phyloP scores from a whole-genome alignment of 345 rosid species.

The Populus euphratica region DNA sequence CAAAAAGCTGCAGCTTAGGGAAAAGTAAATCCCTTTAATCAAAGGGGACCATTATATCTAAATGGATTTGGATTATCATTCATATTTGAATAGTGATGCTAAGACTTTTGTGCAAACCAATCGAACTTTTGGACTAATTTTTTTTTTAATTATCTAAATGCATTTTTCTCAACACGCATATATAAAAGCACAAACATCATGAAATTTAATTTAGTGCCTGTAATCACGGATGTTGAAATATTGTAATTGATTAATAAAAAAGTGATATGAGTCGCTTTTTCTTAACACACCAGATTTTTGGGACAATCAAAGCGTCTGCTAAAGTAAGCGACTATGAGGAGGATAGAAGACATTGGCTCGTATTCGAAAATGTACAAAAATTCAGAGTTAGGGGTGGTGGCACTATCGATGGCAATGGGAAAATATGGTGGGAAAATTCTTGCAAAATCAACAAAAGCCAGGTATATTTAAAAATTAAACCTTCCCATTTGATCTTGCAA shows the following conservation, averaged over 20 bases:
- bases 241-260: too few relatives aligned
- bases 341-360: slow-evolving; percentile 54
- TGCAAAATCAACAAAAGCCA: slow-evolving; percentile 71
- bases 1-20: too few relatives aligned
- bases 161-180: too few relatives aligned
- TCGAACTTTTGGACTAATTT: too few relatives aligned
- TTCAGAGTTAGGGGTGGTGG: slow-evolving; percentile 84
- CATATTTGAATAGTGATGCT: too few relatives aligned
- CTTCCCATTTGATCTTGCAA: not conserved
- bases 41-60: too few relatives aligned
- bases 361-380: slow-evolving; percentile 44
- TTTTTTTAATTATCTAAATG: too few relatives aligned
- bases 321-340: slow-evolving; percentile 45
- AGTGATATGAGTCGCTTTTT: not conserved
- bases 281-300: slow-evolving; percentile 43
- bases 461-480: slow-evolving; percentile 32
- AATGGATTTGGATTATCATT: too few relatives aligned
- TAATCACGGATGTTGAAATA: not conserved
- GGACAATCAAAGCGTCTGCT: slow-evolving; percentile 60
- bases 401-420: slow-evolving; percentile 73
- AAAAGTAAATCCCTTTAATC: too few relatives aligned
- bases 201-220: too few relatives aligned
- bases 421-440: slow-evolving; percentile 78
- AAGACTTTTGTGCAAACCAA: too few relatives aligned
- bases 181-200: too few relatives aligned